These are phyloP conservation scores for Lentinula edodes DNA, from an alignment of 768 basidiomycete species.

Conservation along the genomic window DNA sequence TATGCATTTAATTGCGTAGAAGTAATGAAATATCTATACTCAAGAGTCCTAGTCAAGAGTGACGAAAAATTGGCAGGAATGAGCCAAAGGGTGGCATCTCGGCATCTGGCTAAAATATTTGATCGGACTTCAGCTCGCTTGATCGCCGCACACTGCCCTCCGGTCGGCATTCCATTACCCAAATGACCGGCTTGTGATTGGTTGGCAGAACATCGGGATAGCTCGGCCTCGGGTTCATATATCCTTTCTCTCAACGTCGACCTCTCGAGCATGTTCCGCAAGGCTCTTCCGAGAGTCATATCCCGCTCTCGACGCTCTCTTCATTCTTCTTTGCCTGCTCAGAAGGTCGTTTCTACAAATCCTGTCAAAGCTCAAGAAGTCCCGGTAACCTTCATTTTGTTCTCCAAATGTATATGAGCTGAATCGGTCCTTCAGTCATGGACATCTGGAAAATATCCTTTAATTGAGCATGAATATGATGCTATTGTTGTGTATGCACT, in stretches of 20 bases:
- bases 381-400: constrained; percentile 41
- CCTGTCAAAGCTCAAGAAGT: constrained; percentile 81
- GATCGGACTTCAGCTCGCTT: too few relatives aligned
- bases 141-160: too few relatives aligned
- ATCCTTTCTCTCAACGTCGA: constrained; percentile 4
- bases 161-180: not conserved
- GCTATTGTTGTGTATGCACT: constrained; percentile 83
- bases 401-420: constrained; percentile 7
- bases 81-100: too few relatives aligned
- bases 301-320: constrained; percentile 53
- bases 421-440: constrained; percentile 44
- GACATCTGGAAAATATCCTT: constrained; percentile 86
- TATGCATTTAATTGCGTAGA: too few relatives aligned
- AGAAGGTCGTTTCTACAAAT: constrained; percentile 62
- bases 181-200: constrained; percentile 2
- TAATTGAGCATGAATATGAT: constrained; percentile 99
- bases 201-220: not conserved
- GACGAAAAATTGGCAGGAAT: too few relatives aligned
- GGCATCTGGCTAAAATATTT: too few relatives aligned
- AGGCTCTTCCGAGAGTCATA: constrained; percentile 51
- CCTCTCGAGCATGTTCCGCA: constrained; percentile 50
- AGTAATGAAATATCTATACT: too few relatives aligned
- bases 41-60: too few relatives aligned
- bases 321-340: constrained; percentile 54
- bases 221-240: not conserved